Evolutionary conservation across 345 rosid species (phyloP).

Genomic region (Orychophragmus violaceus): DNA sequence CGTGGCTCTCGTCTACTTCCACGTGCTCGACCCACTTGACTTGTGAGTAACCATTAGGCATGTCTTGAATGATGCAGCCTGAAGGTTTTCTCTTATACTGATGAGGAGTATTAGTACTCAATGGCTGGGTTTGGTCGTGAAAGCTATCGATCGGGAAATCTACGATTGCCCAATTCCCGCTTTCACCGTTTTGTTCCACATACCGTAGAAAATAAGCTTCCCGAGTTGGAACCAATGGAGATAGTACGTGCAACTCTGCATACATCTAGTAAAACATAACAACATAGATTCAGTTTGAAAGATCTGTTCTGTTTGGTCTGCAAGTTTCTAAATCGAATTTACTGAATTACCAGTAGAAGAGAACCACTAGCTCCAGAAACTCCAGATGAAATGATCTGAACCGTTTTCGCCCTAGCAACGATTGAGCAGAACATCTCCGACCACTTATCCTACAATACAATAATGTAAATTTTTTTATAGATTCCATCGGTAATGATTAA

Average conservation of each 20-base stretch:
- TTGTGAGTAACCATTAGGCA: conserved; percentile 97
- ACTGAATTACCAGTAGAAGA: conserved; percentile 60
- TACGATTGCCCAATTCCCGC: conserved; percentile 69
- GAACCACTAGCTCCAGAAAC: conserved; percentile 69
- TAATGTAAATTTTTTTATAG: no score
- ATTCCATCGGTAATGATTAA: neutral
- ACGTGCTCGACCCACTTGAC: conserved; percentile 91
- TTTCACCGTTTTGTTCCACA: conserved; percentile 64
- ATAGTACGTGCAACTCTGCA: conserved; percentile 73
- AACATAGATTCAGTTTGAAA: neutral
- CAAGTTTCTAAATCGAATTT: neutral
- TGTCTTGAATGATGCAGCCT: conserved; percentile 88
- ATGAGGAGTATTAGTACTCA: conserved; percentile 31
- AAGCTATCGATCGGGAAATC: conserved; percentile 77
- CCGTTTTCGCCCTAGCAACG: conserved; percentile 74
- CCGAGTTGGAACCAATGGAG: conserved; percentile 79
- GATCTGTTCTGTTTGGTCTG: neutral
- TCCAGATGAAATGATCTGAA: conserved; percentile 62
- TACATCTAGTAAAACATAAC: conserved; percentile 51
- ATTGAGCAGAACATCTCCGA: conserved; percentile 81
- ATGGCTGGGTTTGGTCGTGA: conserved; percentile 29
- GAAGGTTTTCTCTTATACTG: conserved; percentile 65
- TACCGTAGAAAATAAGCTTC: conserved; percentile 81
- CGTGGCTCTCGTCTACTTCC: conserved; percentile 62
- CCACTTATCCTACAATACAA: conserved; percentile 61